These are phyloP conservation scores for Alternaria infectoria DNA, from an alignment of 2,329 filamentous ascomycete genomes.

Conservation along the genomic window DNA sequence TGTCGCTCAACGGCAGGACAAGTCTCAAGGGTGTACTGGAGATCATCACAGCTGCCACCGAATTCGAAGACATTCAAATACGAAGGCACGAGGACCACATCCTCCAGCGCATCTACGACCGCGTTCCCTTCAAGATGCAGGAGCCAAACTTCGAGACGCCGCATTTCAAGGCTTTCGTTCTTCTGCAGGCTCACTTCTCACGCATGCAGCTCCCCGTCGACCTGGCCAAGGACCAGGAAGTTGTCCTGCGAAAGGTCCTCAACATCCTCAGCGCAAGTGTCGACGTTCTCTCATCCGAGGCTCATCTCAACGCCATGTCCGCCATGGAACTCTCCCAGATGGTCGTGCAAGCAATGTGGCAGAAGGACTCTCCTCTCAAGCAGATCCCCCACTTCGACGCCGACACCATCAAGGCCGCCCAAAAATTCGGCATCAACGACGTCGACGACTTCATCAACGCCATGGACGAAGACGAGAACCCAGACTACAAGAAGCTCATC, in stretches of 20 bases:
- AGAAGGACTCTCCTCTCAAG: conserved; percentile 93
- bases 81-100: conserved; percentile 89
- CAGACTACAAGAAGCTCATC: conserved; percentile 78
- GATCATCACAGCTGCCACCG: conserved; percentile 94
- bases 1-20: conserved; percentile 85
- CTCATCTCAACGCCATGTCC: conserved; percentile 94
- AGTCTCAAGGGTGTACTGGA: conserved; percentile 97
- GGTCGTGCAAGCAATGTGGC: conserved; percentile 99
- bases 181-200: conserved; percentile 96
- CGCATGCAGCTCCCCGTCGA: conserved; percentile 96
- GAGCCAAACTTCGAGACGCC: conserved; percentile 87
- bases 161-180: conserved; percentile 97
- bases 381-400: conserved; percentile 95
- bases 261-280: conserved; percentile 90
- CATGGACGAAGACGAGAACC: conserved; percentile 95
- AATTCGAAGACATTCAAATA: conserved; percentile 95
- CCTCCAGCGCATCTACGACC: conserved; percentile 90
- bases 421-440: conserved; percentile 83
- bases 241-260: conserved; percentile 82
- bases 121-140: conserved; percentile 93
- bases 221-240: conserved; percentile 92
- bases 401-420: conserved; percentile 81
- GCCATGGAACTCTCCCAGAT: conserved; percentile 99
- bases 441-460: conserved; percentile 98
- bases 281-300: conserved; percentile 93